Evolutionary conservation across 2,329 filamentous ascomycete genomes (phyloP).

Genomic region (Karstenula rhodostoma): DNA sequence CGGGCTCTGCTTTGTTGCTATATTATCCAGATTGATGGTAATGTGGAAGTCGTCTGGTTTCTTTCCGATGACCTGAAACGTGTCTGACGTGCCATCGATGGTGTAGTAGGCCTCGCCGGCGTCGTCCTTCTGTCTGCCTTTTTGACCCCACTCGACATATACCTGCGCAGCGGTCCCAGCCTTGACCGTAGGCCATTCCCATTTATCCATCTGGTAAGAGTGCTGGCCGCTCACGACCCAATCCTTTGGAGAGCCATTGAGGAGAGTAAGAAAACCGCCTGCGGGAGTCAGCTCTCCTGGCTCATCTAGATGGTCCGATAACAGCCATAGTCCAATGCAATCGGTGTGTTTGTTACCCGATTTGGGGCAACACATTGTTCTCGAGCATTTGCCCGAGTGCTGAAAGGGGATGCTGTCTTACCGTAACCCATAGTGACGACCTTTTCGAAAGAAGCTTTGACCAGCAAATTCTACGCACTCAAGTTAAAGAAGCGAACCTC

Average conservation of each 20-base stretch:
- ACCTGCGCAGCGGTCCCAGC: constrained; percentile 43
- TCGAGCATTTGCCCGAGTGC: neutral
- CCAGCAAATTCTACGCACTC: neutral
- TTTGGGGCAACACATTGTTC: neutral
- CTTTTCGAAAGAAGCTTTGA: constrained; percentile 5
- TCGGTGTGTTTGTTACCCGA: neutral
- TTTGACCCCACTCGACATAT: constrained; percentile 42
- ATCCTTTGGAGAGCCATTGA: constrained; percentile 53
- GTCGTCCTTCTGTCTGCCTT: constrained; percentile 41
- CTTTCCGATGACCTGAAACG: constrained; percentile 42
- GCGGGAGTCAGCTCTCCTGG: constrained; percentile 15
- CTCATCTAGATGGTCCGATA: neutral
- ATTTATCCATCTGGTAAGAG: constrained; percentile 51
- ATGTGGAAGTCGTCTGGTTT: constrained; percentile 42
- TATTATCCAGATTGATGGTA: constrained; percentile 39
- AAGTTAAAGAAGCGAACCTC: neutral
- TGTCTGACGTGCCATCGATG: constrained; percentile 37
- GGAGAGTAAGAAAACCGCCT: constrained; percentile 48
- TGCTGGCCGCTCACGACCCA: constrained; percentile 42
- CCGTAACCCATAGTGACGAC: constrained; percentile 37
- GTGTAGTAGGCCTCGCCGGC: constrained; percentile 47
- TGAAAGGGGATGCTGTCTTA: constrained; percentile 12
- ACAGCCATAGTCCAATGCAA: neutral
- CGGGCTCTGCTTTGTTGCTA: constrained; percentile 44
- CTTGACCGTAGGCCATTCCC: constrained; percentile 46